Evolutionary conservation across 768 basidiomycete species (phyloP).

Genomic region (Pholiota conissans): DNA sequence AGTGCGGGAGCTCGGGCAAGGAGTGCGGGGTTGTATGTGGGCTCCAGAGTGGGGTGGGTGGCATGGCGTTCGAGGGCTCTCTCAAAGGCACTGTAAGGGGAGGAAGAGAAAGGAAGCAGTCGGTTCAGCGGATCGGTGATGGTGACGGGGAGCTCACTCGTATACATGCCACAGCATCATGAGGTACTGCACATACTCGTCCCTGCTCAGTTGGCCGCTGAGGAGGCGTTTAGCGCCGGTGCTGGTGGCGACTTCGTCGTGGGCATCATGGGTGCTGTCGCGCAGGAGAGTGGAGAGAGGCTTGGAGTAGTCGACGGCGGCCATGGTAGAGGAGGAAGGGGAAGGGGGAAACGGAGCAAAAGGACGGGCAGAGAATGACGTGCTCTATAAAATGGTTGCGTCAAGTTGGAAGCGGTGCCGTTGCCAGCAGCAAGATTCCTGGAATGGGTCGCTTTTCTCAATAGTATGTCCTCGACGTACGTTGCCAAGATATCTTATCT

Average conservation of each 20-base stretch:
- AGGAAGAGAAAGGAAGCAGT: neutral
- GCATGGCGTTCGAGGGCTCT: conserved; percentile 58
- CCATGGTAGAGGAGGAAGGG: conserved; percentile 14
- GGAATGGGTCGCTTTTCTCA: neutral
- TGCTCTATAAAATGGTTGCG: conserved; percentile 15
- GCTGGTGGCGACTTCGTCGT: conserved; percentile 58
- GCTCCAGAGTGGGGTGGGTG: conserved; percentile 59
- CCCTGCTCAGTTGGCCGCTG: conserved; percentile 56
- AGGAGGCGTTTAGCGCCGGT: conserved; percentile 56
- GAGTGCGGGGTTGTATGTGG: conserved; percentile 70
- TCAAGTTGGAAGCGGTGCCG: conserved; percentile 10
- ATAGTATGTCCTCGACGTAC: too few species aligned
- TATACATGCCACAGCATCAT: conserved; percentile 83
- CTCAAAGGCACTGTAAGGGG: conserved; percentile 49
- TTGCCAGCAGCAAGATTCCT: conserved; percentile 1
- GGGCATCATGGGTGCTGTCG: conserved; percentile 50
- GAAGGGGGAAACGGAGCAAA: conserved; percentile 10
- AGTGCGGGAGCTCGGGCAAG: conserved; percentile 62
- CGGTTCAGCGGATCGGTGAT: neutral
- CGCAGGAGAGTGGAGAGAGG: conserved; percentile 48
- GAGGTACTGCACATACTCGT: conserved; percentile 69
- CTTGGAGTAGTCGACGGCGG: conserved; percentile 36
- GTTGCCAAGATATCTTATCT: conserved; percentile 19
- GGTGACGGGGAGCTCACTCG: conserved; percentile 44
- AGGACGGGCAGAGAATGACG: conserved; percentile 8